phyloP scores from a whole-genome alignment of 1,284 basidiomycete species.

The Amylostereum areolatum region DNA sequence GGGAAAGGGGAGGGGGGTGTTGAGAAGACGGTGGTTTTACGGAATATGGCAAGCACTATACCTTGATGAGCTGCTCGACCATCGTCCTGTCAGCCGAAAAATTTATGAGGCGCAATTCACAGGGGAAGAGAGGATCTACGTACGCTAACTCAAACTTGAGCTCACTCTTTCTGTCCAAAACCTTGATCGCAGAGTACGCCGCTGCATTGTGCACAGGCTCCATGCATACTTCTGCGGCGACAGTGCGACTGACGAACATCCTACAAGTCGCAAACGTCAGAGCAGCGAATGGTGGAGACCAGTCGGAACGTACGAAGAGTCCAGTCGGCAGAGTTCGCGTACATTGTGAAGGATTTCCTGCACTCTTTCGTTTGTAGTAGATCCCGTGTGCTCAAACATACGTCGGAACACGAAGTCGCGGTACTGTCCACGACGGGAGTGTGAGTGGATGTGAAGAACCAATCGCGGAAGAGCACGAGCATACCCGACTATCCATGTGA shows the following conservation, averaged over 20 bases:
- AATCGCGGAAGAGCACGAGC: slow-evolving; percentile 5
- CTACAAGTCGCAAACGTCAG: slow-evolving; percentile 27
- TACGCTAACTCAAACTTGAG: slow-evolving; percentile 57
- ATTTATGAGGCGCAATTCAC: slow-evolving; percentile 5
- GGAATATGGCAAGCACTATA: slow-evolving; percentile 16
- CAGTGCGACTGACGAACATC: slow-evolving; percentile 74
- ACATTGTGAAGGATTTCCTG: slow-evolving; percentile 64
- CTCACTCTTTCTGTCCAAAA: slow-evolving; percentile 52
- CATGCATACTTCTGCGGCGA: slow-evolving; percentile 75
- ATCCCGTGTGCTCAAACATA: slow-evolving; percentile 63
- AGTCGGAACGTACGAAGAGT: slow-evolving; percentile 44
- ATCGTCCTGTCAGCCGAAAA: slow-evolving; percentile 32
- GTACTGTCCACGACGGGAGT: slow-evolving; percentile 39
- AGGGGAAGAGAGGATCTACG: slow-evolving; percentile 12
- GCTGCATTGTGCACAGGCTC: slow-evolving; percentile 63
- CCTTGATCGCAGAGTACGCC: slow-evolving; percentile 61
- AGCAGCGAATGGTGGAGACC: slow-evolving; percentile 7
- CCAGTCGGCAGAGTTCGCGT: slow-evolving; percentile 58
- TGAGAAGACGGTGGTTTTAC: neutral
- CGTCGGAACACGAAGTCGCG: slow-evolving; percentile 77
- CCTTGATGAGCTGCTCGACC: slow-evolving; percentile 58
- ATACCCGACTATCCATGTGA: slow-evolving; percentile 57
- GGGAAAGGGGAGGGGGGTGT: slow-evolving; percentile 2
- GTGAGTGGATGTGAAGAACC: slow-evolving; percentile 6
- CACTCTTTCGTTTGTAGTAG: slow-evolving; percentile 42